A percentile compares a stretch with the other conserved stretches of the same genome.
These are phyloP conservation scores for Geosmithia morbida DNA, from an alignment of 2,329 filamentous ascomycete genomes.

Conservation along the genomic window DNA sequence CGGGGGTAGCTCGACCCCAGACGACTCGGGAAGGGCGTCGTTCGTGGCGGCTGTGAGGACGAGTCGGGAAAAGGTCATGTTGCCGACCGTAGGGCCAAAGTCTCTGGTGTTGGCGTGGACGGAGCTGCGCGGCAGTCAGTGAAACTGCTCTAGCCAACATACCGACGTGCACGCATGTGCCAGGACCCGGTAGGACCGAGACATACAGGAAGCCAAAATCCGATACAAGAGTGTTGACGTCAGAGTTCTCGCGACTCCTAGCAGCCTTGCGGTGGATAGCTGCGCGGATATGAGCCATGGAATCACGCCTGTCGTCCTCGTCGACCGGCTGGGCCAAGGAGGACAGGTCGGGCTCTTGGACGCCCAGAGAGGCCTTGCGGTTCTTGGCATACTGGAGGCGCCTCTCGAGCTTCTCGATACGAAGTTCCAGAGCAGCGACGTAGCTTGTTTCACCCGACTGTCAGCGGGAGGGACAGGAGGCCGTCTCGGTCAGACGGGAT, in stretches of 20 bases:
- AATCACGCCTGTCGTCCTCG: conserved; percentile 28
- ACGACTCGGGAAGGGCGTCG: conserved; percentile 50
- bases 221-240: conserved; percentile 83
- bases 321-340: conserved; percentile 13
- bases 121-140: conserved; percentile 36
- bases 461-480: conserved; percentile 1
- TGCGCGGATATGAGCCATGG: conserved; percentile 44
- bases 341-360: conserved; percentile 42
- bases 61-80: conserved; percentile 84
- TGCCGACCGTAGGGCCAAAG: conserved; percentile 75
- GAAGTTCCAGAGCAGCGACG: conserved; percentile 85
- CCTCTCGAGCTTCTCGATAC: conserved; percentile 76
- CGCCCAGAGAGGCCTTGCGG: conserved; percentile 54
- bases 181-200: background rate
- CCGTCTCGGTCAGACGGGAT: background rate
- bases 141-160: no score
- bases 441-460: conserved; percentile 38
- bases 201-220: conserved; percentile 82
- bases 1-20: conserved; percentile 51
- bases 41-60: conserved; percentile 73
- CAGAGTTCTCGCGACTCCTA: conserved; percentile 58
- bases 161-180: no score
- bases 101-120: conserved; percentile 91
- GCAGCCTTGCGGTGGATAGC: conserved; percentile 51
- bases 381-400: conserved; percentile 56